A percentile compares a stretch with the other conserved stretches of the same genome.
These are phyloP conservation scores for Trichophyton mentagrophytes DNA, from an alignment of 2,329 filamentous ascomycete species.

Conservation along the genomic window DNA sequence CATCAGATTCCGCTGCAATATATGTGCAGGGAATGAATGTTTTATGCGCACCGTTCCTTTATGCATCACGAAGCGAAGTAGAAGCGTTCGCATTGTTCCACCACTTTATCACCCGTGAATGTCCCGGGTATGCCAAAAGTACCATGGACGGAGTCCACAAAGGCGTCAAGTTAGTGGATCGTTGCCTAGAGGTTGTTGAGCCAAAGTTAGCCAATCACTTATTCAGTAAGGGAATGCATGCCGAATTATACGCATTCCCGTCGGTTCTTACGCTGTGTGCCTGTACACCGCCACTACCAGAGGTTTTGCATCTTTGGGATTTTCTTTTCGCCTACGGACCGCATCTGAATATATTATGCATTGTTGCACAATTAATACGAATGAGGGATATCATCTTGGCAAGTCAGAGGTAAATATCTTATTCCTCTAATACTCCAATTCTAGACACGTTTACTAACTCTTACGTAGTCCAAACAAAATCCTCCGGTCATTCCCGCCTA, in stretches of 20 bases:
- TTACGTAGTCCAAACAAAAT: slow-evolving; percentile 73
- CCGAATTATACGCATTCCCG: slow-evolving; percentile 92
- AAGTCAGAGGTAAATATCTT: slow-evolving; percentile 55
- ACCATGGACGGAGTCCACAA: slow-evolving; percentile 96
- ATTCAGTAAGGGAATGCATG: slow-evolving; percentile 72
- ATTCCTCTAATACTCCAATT: background rate
- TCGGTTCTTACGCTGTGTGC: slow-evolving; percentile 89
- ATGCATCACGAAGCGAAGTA: slow-evolving; percentile 83
- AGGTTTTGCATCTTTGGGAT: slow-evolving; percentile 90
- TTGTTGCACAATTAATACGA: slow-evolving; percentile 85
- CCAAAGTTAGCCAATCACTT: slow-evolving; percentile 75
- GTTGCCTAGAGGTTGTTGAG: slow-evolving; percentile 81
- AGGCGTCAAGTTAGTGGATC: slow-evolving; percentile 80
- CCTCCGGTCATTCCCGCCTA: slow-evolving; percentile 70
- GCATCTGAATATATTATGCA: slow-evolving; percentile 89
- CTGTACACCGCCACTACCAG: slow-evolving; percentile 85
- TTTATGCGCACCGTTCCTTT: slow-evolving; percentile 85
- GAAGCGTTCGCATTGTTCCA: slow-evolving; percentile 91
- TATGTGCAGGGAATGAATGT: slow-evolving; percentile 99
- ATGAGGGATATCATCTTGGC: slow-evolving; percentile 73
- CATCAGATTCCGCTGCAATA: slow-evolving; percentile 46
- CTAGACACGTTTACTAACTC: slow-evolving; percentile 4
- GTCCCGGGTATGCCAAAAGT: slow-evolving; percentile 84
- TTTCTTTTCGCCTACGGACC: slow-evolving; percentile 93
- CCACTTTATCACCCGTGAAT: slow-evolving; percentile 72